Percentiles rank a stretch among this genome's conserved stretches.
Conservation (phyloP, 2,329 filamentous ascomycete species). For the Botrytis paeoniae region DNA sequence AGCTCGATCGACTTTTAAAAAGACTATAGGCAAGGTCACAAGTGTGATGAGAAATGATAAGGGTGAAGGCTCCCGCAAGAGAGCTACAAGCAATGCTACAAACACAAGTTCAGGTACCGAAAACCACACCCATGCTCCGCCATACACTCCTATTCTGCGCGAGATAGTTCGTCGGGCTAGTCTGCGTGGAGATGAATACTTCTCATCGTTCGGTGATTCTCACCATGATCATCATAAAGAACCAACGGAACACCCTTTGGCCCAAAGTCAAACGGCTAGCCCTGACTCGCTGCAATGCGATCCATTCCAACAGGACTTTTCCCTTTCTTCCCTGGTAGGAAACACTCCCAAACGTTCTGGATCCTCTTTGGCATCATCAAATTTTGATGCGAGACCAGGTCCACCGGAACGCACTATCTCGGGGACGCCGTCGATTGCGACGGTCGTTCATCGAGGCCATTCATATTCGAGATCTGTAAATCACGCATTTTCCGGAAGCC, state of each 20-base stretch:
- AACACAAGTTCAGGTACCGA: slow-evolving; percentile 61
- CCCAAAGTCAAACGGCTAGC: slow-evolving; percentile 40
- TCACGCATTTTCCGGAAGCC: slow-evolving; percentile 19
- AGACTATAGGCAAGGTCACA: slow-evolving; percentile 61
- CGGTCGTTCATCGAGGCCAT: slow-evolving; percentile 35
- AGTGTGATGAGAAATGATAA: slow-evolving; percentile 46
- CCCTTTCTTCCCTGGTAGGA: slow-evolving; percentile 11
- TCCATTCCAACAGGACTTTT: slow-evolving; percentile 7
- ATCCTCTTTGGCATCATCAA: slow-evolving; percentile 35
- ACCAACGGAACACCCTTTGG: slow-evolving; percentile 66
- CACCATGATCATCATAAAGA: slow-evolving; percentile 33
- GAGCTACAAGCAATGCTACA: slow-evolving; percentile 60
- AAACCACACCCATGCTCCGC: slow-evolving; percentile 45
- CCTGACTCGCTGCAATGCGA: not conserved
- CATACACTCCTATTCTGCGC: slow-evolving; percentile 38
- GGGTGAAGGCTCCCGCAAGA: slow-evolving; percentile 53
- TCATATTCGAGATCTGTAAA: slow-evolving; percentile 40
- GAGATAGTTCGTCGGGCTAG: slow-evolving; percentile 50
- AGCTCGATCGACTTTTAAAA: slow-evolving; percentile 74
- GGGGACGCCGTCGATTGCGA: slow-evolving; percentile 35
- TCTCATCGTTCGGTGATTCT: slow-evolving; percentile 45
- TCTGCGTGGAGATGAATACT: slow-evolving; percentile 58
- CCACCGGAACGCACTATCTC: slow-evolving; percentile 38
- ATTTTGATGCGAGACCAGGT: slow-evolving; percentile 42
- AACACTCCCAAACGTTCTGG: slow-evolving; percentile 12